Base-by-base conservation (phyloP, 441 rosid species). In the Erodium trifolium region DNA sequence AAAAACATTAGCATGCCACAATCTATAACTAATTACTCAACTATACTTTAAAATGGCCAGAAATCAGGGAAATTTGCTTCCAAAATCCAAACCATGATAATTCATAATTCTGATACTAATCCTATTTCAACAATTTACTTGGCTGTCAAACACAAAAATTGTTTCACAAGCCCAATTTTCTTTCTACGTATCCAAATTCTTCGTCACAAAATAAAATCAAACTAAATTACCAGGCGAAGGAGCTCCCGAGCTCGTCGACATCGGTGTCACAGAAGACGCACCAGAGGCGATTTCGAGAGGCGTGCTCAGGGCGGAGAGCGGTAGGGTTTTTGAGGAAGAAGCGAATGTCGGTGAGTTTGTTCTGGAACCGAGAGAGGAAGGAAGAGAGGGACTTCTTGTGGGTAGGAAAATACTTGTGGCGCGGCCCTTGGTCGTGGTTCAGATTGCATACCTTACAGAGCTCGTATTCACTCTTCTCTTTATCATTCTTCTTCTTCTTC, bases 181-280 rank as follows among this genome's bases (percentile, higher is more conserved):
- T 31, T 3, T 31, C 4, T 31, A 31, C 34, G 34, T 31, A 31
- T 31, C 34, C 34, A 31, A 31, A 31, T 2, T 31, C 34, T 31
- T 31, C 34, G 3, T 31, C 34, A 31, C 34, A 31, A 31, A 53
- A 53, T n/a, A 16, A 14, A 53, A 53, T 53, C 18, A 53, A n/a
- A 7, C 8, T 7, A 53, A 16, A 76, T 71, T 76, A 92, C 97
- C 96, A 87, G 65, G 89, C 87, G 41, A 90, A 86, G 75, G 84
- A 79, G 84, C 90, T 90, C 49, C 77, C 84, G 10, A 72, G 72
- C 79, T 92, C 98, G 59, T 73, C 76, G 29, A 92, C 68, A 51
- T 86, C 96, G 43, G 69, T 63, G 47, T 88, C 97, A 70, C 99
- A 92, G 82, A 92, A 83, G 79, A 87, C 86, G 75, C 95, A 88